A percentile compares a stretch with the other conserved stretches of the same genome.
phyloP scores from a whole-genome alignment of 2,329 filamentous ascomycete species.

The Helotiales sp. region DNA sequence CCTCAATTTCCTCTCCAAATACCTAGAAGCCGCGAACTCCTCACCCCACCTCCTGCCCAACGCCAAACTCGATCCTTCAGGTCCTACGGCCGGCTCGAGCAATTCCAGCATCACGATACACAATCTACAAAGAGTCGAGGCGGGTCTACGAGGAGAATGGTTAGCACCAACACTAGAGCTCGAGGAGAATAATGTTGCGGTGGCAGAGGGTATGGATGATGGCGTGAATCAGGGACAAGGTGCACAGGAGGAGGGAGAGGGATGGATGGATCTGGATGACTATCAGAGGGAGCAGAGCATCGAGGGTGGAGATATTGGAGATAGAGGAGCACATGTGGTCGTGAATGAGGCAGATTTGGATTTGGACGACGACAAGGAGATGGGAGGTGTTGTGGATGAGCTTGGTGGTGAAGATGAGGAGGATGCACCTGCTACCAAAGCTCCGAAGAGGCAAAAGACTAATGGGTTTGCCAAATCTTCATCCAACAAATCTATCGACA shows the following conservation, averaged over 20 bases:
- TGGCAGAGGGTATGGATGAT: constrained; percentile 30
- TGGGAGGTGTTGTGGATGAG: constrained; percentile 28
- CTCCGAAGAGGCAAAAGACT: constrained; percentile 40
- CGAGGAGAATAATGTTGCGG: constrained; percentile 25
- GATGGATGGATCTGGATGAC: constrained; percentile 39
- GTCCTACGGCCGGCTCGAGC: constrained; percentile 30
- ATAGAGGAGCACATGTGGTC: constrained; percentile 13
- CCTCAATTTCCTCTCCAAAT: constrained; percentile 32
- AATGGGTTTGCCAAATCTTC: constrained; percentile 37
- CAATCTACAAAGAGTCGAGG: constrained; percentile 52
- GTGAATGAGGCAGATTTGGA: constrained; percentile 43
- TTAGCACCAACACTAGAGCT: constrained; percentile 43
- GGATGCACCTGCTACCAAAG: constrained; percentile 51
- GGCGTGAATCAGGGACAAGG: constrained; percentile 26
- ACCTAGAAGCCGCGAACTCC: constrained; percentile 29
- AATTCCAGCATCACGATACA: constrained; percentile 46
- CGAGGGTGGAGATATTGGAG: constrained; percentile 28
- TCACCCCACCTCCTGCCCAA: constrained; percentile 35
- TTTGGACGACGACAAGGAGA: constrained; percentile 36
- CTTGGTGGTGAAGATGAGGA: constrained; percentile 48
- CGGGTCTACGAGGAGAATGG: constrained; percentile 51
- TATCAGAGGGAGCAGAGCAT: constrained; percentile 36
- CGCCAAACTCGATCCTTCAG: constrained; percentile 34
- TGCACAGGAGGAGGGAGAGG: constrained; percentile 32
- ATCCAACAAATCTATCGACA: constrained; percentile 36